These are phyloP conservation scores for Adansonia gregorii DNA, from an alignment of 441 rosid genomes.

Conservation along the genomic window DNA sequence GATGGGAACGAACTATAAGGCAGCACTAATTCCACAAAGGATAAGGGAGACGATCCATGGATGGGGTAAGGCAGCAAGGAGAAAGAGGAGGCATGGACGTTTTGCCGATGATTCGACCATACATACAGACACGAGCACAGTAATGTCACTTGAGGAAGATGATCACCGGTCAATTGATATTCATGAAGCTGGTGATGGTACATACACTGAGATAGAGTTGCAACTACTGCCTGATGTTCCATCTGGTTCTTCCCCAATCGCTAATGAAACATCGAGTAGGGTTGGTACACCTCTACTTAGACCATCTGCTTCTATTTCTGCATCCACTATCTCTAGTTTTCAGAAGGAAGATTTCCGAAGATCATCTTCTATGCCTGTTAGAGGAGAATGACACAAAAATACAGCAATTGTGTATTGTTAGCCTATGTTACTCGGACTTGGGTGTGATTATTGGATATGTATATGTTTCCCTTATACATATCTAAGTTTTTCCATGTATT, in stretches of 20 bases:
- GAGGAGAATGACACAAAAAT: constrained; percentile 46
- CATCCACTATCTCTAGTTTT: constrained; percentile 31
- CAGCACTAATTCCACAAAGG: constrained; percentile 79
- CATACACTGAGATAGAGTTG: constrained; percentile 53
- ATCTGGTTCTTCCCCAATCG: constrained; percentile 35
- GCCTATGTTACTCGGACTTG: too few species aligned
- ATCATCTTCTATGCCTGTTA: constrained; percentile 65
- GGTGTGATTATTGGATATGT: too few species aligned
- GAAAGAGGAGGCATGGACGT: constrained; percentile 70
- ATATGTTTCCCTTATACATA: too few species aligned
- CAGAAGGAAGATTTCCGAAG: constrained; percentile 42
- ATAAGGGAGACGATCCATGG: constrained; percentile 87
- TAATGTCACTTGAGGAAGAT: constrained; percentile 79
- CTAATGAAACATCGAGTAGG: constrained; percentile 73
- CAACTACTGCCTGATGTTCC: constrained; percentile 37
- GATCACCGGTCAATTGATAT: constrained; percentile 61
- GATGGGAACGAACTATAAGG: constrained; percentile 98
- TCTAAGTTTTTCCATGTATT: too few species aligned
- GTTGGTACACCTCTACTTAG: constrained; percentile 65
- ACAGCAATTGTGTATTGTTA: neutral
- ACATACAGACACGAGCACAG: constrained; percentile 79
- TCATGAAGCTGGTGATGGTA: constrained; percentile 33
- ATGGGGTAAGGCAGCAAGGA: constrained; percentile 80
- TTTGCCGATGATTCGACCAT: constrained; percentile 72
- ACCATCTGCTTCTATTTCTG: constrained; percentile 60